Evolutionary conservation across 1,284 basidiomycete genomes (phyloP), one percentile per base, ranked within the genome.

Genomic region (Pseudozyma sp.): DNA sequence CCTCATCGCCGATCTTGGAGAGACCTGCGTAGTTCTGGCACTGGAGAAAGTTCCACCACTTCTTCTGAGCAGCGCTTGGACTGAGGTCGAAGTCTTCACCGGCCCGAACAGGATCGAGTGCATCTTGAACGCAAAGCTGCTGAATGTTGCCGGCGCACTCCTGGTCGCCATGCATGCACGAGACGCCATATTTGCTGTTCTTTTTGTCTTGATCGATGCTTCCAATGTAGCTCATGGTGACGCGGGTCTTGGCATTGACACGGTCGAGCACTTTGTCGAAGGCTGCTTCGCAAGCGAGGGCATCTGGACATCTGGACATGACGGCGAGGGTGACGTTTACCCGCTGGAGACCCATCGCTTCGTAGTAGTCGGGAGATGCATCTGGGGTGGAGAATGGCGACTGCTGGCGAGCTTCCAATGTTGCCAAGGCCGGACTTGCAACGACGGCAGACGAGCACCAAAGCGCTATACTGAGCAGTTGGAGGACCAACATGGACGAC

Each of bases 71-170:
- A 7, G 65, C 75, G 43, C 68, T 70, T 4, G 77, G 75, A 35
- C 72, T 75, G 45, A 79, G 75, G 43, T 79, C 77, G 45, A 51
- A 79, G 14, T 76, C 69, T 39, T 66, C 50, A 51, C 77, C 77
- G 4, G 77, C 77, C 17, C 67, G 64, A 7, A 55, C 58, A n/a
- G 73, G 74, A 7, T 70, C 51, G 54, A 80, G 78, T 7, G 68
- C 68, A 29, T 70, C 55, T 44, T 72, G 66, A 1, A 80, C 67
- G 59, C 78, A 80, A 14, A 80, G 76, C 62, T 80, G 76, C 24
- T 80, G 78, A 16, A 80, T 52, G 50, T 80, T 77, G 33, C 74
- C 78, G 24, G 54, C 63, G 42, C 78, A 80, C 50, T 80, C 78
- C 16, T 57, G 54, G 6, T 69, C 64, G 42, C 78, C 78, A 35